These are phyloP conservation scores for Podospora anserina DNA, from an alignment of 495 filamentous ascomycete genomes.

Conservation along the genomic window DNA sequence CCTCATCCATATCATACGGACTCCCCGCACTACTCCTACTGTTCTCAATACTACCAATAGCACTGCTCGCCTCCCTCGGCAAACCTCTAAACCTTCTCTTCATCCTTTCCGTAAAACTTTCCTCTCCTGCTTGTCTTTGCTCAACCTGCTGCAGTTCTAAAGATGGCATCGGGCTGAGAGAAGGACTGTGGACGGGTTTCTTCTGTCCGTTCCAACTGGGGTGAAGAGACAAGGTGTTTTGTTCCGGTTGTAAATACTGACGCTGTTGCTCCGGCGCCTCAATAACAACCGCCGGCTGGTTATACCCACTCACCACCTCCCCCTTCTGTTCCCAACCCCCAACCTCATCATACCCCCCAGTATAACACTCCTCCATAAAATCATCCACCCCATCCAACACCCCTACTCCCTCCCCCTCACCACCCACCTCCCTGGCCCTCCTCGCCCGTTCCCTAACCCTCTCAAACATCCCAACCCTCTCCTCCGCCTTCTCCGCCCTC, in stretches of 20 bases:
- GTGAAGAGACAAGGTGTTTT: background rate
- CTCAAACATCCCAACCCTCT: conserved; percentile 40
- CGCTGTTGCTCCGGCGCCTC: background rate
- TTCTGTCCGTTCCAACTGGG: background rate
- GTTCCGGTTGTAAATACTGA: background rate
- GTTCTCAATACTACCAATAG: background rate
- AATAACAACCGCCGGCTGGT: background rate
- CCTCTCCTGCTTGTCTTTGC: background rate
- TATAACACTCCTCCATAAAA: background rate
- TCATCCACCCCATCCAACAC: background rate
- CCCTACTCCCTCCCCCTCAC: background rate
- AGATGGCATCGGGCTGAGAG: background rate
- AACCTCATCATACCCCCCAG: conserved; percentile 1
- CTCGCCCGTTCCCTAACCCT: conserved; percentile 20
- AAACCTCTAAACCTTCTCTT: conserved; percentile 1
- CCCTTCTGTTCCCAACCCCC: background rate
- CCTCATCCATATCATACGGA: background rate
- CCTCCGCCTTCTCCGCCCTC: conserved; percentile 52
- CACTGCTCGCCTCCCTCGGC: background rate
- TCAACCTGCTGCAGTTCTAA: background rate
- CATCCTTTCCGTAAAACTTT: conserved; percentile 3
- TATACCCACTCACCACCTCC: background rate
- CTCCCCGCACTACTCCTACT: conserved; percentile 2
- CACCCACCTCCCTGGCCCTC: conserved; percentile 1
- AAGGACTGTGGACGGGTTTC: background rate